Conservation (phyloP, 2,329 filamentous ascomycete genomes). For the Sporothrix sp. region DNA sequence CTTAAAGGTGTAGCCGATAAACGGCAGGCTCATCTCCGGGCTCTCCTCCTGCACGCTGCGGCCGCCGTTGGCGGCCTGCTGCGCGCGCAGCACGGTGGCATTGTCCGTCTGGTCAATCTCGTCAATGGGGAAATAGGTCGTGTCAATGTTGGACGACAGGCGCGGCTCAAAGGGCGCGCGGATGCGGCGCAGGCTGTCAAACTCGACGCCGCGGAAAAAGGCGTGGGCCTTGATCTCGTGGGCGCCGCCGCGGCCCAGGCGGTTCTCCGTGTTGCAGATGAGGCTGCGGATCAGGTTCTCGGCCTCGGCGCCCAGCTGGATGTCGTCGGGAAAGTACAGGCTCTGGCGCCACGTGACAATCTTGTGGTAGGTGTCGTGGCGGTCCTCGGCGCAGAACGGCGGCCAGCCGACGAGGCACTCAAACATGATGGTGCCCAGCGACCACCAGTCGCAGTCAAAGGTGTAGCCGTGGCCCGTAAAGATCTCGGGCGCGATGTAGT, state of each 20-base stretch:
- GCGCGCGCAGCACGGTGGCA: conserved; percentile 73
- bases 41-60: conserved; percentile 56
- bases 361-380: conserved; percentile 96
- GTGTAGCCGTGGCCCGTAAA: conserved; percentile 95
- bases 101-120: conserved; percentile 97
- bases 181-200: conserved; percentile 84
- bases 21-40: conserved; percentile 91
- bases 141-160: conserved; percentile 86
- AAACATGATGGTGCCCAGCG: conserved; percentile 97
- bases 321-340: conserved; percentile 92
- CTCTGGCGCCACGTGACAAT: conserved; percentile 98
- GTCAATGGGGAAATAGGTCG: conserved; percentile 96
- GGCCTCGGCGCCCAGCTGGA: conserved; percentile 76
- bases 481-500: conserved; percentile 98
- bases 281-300: conserved; percentile 89
- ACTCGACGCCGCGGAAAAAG: conserved; percentile 96
- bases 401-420: conserved; percentile 98
- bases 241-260: conserved; percentile 76
- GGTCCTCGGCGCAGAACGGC: conserved; percentile 95
- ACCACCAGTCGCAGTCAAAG: conserved; percentile 99
- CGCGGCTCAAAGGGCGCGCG: conserved; percentile 93
- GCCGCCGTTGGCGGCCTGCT: conserved; percentile 59
- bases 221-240: conserved; percentile 87
- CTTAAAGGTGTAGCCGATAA: conserved; percentile 97
- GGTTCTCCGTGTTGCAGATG: conserved; percentile 87